A percentile compares a stretch with the other conserved stretches of the same genome.
Evolutionary conservation across 257 asterid genomes (phyloP).

Genomic region (Solanum habrochaites): DNA sequence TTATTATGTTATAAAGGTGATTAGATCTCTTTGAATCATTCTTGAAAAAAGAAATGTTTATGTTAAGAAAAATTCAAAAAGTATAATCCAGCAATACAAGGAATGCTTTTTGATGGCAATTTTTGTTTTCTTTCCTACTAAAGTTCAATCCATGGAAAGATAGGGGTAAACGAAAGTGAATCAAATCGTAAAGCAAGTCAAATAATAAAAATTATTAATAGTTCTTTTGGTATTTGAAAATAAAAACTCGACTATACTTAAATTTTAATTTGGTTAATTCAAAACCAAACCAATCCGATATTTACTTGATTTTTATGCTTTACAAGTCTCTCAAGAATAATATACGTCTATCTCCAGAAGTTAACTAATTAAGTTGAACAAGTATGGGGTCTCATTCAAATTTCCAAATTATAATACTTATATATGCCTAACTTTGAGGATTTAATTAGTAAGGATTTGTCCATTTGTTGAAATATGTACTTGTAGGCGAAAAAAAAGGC

Average conservation of each 20-base stretch:
- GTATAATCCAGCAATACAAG: not conserved
- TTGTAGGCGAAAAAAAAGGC: too few relatives aligned
- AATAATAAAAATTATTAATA: too few relatives aligned
- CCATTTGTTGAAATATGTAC: not conserved
- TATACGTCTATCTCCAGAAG: not conserved
- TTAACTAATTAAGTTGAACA: not conserved
- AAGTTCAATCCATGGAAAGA: not conserved
- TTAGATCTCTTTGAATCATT: not conserved
- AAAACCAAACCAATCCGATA: fast-evolving
- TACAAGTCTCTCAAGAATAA: not conserved
- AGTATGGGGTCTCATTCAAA: not conserved
- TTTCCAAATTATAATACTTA: not conserved
- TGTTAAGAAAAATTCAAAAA: not conserved
- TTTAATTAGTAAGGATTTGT: not conserved
- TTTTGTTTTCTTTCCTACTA: not conserved
- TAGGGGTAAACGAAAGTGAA: not conserved
- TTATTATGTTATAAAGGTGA: not conserved
- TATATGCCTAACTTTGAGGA: not conserved
- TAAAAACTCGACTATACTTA: not conserved
- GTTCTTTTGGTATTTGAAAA: not conserved
- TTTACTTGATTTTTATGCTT: not conserved
- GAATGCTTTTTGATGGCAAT: not conserved
- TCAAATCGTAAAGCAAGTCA: too few relatives aligned
- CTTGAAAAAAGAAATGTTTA: not conserved
- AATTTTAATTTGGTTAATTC: fast-evolving